Evolutionary conservation across 306 rosid genomes (phyloP), one percentile per base, ranked within the genome.

Genomic region (Dryas octopetala): DNA sequence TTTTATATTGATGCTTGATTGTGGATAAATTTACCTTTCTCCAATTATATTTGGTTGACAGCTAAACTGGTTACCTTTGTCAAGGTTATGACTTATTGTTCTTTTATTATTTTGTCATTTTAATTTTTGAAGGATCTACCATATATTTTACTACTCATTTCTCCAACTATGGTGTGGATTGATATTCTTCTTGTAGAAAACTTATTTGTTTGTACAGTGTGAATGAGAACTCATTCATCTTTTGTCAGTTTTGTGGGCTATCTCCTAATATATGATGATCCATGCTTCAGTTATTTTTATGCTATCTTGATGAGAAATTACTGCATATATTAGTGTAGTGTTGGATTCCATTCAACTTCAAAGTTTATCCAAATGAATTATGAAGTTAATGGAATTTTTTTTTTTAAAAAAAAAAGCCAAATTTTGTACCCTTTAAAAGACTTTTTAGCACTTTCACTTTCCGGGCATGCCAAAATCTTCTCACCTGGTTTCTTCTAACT

Each of bases 171-270:
- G 19, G 12, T 57, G 38, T 57, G n/a, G 32, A 57, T 32, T 57
- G 11, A 17, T 57, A 16, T 48, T 62, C 38, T 38, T 38, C n/a
- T 38, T 50, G 41, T 44, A 0, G 46, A 44, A 15, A 13, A 72
- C 38, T 62, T 62, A 45, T 38, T 40, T 74, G 7, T 62, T 32
- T 38, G 17, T 38, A 11, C n/a, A 28, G 59, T 4, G 19, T 15
- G 55, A 73, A 13, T 73, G 68, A 73, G 14, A 9, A 9, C 57
- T 19, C 28, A 7, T 60, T 73, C 2, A 55, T 58, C 66, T 57
- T 57, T 26, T 44, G 41, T 43, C 40, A 3, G 32, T 57, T 17
- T 57, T 16, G 62, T 57, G 1, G 26, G 6, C 23, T 43, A 46
- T 32, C 3, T 10, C 43, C 6, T 54, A 3, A 19, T n/a, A 40